Evolutionary conservation across 768 basidiomycete genomes (phyloP).

Genomic region (Suillus sp.): DNA sequence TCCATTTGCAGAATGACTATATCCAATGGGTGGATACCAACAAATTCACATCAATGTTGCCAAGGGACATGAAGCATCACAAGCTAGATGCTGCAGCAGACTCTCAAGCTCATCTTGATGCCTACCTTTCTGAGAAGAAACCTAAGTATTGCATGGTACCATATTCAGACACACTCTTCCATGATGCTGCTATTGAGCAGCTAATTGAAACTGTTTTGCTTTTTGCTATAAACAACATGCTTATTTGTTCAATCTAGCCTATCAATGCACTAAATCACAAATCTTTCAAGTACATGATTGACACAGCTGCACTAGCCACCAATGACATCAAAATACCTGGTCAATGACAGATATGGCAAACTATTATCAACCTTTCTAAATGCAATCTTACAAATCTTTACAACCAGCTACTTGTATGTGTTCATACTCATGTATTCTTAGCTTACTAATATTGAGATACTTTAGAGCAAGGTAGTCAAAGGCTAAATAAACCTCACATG

Average conservation of each 20-base stretch:
- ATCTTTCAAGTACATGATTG: constrained; percentile 16
- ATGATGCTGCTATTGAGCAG: constrained; percentile 39
- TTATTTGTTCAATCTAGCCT: constrained; percentile 24
- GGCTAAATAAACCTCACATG: too few species aligned
- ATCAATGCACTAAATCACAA: constrained; percentile 38
- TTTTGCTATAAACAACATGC: too few species aligned
- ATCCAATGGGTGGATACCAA: too few species aligned
- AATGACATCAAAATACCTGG: constrained; percentile 30
- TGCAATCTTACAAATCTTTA: too few species aligned
- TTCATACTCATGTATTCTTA: too few species aligned
- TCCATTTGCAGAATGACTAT: too few species aligned
- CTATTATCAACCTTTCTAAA: too few species aligned
- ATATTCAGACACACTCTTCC: constrained; percentile 33
- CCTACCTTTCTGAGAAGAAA: background rate
- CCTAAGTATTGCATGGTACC: constrained; percentile 24
- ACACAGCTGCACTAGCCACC: constrained; percentile 40
- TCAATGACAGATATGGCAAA: too few species aligned
- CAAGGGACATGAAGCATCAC: background rate
- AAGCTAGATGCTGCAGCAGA: background rate
- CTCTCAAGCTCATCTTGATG: constrained; percentile 7
- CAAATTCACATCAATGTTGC: too few species aligned
- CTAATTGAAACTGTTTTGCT: constrained; percentile 31
- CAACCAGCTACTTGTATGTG: too few species aligned
- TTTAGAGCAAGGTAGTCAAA: too few species aligned
- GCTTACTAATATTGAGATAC: too few species aligned